Percentiles rank a stretch among this genome's conserved stretches.
Evolutionary conservation across 441 rosid species (phyloP).

Genomic region (Viola pubescens): DNA sequence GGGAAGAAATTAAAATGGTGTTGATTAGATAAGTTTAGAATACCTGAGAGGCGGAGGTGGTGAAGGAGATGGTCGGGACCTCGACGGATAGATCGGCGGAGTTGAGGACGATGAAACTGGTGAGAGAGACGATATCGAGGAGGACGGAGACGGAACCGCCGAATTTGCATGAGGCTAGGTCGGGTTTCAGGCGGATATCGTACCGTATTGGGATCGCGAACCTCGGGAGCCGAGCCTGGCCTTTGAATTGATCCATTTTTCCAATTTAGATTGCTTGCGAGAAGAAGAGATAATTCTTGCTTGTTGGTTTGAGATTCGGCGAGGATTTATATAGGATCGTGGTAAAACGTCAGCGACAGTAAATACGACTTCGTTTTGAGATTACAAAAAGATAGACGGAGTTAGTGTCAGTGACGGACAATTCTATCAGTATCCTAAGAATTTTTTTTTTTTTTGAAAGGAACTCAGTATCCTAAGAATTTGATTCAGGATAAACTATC

Average conservation of each 20-base stretch:
- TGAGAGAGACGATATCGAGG: conserved; percentile 46
- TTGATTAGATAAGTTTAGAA: neutral
- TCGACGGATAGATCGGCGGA: conserved; percentile 72
- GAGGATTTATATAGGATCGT: neutral
- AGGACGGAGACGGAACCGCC: conserved; percentile 55
- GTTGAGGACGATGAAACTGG: conserved; percentile 79
- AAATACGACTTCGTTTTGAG: neutral
- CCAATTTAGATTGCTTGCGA: neutral
- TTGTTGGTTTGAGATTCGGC: neutral
- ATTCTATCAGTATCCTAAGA: too few species aligned
- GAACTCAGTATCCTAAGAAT: too few species aligned
- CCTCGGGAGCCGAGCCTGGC: conserved; percentile 79
- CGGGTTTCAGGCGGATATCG: conserved; percentile 67
- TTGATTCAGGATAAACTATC: too few species aligned
- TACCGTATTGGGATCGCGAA: conserved; percentile 78
- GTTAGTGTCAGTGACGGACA: too few species aligned
- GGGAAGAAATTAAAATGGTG: neutral
- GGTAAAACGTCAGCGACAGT: neutral
- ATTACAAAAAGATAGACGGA: too few species aligned
- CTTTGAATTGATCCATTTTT: conserved; percentile 71
- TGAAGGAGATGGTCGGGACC: conserved; percentile 41
- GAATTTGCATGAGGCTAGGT: conserved; percentile 68
- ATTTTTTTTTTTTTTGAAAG: too few species aligned
- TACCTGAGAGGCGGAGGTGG: conserved; percentile 58
- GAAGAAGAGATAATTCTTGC: too few species aligned